Conservation (phyloP, 345 rosid species). For the Salix caprea region DNA sequence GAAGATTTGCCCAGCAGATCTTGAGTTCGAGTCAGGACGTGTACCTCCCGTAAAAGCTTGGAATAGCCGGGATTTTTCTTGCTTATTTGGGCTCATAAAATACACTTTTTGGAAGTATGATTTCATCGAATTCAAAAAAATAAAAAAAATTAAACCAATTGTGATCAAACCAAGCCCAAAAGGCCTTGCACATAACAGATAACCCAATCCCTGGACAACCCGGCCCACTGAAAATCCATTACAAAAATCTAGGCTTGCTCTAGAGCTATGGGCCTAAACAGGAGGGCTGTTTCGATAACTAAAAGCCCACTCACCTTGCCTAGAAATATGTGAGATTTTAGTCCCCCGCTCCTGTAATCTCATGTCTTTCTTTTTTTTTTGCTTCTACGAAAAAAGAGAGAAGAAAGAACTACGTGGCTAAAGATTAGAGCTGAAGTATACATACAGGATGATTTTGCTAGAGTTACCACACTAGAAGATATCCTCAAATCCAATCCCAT, state of each 20-base stretch:
- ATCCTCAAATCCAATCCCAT: neutral
- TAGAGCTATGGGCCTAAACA: neutral
- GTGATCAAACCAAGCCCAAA: neutral
- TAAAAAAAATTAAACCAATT: no score
- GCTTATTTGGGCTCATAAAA: fast-evolving
- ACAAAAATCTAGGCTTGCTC: no score
- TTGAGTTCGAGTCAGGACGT: no score
- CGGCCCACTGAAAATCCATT: no score
- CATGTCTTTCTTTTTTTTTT: no score
- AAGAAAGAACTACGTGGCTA: no score
- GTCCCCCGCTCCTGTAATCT: no score
- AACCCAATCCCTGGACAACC: no score
- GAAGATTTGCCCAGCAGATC: no score
- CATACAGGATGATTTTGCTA: neutral
- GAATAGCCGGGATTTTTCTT: fast-evolving
- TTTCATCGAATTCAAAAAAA: no score
- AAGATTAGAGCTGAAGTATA: neutral
- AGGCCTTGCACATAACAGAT: neutral
- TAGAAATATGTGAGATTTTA: no score
- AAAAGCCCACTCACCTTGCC: neutral
- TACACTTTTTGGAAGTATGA: fast-evolving
- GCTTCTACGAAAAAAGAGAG: no score
- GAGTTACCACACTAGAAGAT: neutral
- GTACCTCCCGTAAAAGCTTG: fast-evolving
- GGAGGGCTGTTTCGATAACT: neutral